These are phyloP conservation scores for Venturia oleaginea DNA, from an alignment of 2,329 filamentous ascomycete genomes.

Conservation along the genomic window DNA sequence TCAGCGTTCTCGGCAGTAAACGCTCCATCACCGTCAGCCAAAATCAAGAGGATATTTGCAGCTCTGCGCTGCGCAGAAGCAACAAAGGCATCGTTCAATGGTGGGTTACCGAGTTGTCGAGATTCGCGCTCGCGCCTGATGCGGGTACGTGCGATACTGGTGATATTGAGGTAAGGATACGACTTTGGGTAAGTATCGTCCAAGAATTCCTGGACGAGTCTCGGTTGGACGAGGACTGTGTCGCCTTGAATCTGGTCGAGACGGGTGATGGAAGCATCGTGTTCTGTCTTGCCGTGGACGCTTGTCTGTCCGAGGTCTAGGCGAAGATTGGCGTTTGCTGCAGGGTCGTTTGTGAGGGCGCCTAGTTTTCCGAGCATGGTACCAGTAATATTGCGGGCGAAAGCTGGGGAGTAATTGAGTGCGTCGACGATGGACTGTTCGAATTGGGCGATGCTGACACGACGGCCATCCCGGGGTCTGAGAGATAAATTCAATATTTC, in stretches of 20 bases:
- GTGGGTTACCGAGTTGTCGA: constrained; percentile 2
- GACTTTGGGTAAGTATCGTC: background rate
- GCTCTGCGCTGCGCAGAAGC: background rate
- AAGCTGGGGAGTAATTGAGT: background rate
- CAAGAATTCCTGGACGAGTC: constrained; percentile 7
- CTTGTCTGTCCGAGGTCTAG: constrained; percentile 9
- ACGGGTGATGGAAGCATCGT: constrained; percentile 12
- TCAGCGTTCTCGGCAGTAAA: background rate
- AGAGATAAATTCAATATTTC: background rate
- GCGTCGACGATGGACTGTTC: background rate
- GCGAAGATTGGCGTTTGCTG: background rate
- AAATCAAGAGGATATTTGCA: background rate
- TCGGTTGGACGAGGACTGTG: background rate
- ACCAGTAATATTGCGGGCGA: background rate
- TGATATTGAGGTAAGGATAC: constrained; percentile 2
- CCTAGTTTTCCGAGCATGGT: background rate
- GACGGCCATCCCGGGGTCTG: background rate
- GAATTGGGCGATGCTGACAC: background rate
- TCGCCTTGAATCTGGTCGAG: constrained; percentile 11
- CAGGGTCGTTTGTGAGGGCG: background rate
- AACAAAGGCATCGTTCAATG: background rate
- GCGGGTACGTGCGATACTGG: background rate
- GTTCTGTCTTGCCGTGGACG: constrained; percentile 6
- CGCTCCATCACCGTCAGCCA: background rate
- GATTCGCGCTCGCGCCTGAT: constrained; percentile 6